These are phyloP conservation scores for Trichoderma endophyticum DNA, from an alignment of 2,329 filamentous ascomycete genomes.

Conservation along the genomic window DNA sequence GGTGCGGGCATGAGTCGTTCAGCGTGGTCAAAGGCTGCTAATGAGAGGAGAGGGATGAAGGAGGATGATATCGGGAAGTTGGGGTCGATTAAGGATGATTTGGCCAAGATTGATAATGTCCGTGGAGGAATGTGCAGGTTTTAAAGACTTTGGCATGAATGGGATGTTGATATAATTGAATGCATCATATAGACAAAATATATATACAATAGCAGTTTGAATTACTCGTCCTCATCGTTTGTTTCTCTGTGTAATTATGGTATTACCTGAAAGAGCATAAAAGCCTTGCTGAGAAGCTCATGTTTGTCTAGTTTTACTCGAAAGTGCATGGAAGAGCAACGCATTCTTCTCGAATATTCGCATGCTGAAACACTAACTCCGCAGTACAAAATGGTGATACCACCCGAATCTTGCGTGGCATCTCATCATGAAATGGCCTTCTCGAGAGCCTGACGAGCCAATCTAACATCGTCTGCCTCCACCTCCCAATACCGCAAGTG, in stretches of 20 bases:
- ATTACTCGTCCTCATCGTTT: too few species aligned
- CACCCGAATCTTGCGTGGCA: background rate
- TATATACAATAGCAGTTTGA: too few species aligned
- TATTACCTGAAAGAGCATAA: too few species aligned
- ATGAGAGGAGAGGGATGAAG: conserved; percentile 21
- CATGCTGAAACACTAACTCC: too few species aligned
- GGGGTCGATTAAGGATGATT: conserved; percentile 21
- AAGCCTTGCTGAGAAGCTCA: too few species aligned
- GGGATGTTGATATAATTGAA: too few species aligned
- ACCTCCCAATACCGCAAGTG: background rate
- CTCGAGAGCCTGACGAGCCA: background rate
- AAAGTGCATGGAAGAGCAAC: too few species aligned
- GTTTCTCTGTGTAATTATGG: too few species aligned
- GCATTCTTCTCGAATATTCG: too few species aligned
- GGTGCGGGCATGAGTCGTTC: conserved; percentile 19
- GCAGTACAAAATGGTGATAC: too few species aligned
- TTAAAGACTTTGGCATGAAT: background rate
- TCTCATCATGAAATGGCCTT: background rate
- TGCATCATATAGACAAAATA: too few species aligned
- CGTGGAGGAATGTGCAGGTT: conserved; percentile 7
- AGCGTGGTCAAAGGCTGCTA: conserved; percentile 19
- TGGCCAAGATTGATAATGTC: conserved; percentile 16
- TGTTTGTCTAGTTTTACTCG: too few species aligned
- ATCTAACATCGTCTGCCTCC: background rate
- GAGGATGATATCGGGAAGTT: conserved; percentile 18